Evolutionary conservation across 169 alveolate genomes (phyloP).

Genomic region (Fabrea salina): DNA sequence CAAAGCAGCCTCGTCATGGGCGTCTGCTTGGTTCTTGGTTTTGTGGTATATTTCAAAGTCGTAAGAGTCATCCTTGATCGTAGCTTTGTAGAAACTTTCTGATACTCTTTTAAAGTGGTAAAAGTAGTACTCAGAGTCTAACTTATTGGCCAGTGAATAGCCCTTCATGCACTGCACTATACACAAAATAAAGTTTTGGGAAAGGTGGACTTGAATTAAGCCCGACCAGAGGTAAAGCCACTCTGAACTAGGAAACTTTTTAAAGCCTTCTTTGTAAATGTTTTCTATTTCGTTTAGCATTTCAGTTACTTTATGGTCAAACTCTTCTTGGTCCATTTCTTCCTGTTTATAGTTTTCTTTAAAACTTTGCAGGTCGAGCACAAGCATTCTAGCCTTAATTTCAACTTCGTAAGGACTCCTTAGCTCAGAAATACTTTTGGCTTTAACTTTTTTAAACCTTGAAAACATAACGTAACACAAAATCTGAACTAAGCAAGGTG

Average conservation of each 20-base stretch:
- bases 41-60: conserved; percentile 18
- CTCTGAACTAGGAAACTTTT: conserved; percentile 21
- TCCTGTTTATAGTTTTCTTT: not conserved
- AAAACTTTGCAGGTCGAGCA: not conserved
- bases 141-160: not conserved
- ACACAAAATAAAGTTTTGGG: not conserved
- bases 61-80: conserved; percentile 26
- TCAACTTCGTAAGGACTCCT: conserved; percentile 12
- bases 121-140: not conserved
- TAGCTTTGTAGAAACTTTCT: not conserved
- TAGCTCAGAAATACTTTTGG: not conserved
- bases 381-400: conserved; percentile 23
- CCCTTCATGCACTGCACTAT: conserved; percentile 20
- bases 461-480: not conserved
- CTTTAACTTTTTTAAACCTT: not conserved
- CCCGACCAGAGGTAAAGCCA: not conserved
- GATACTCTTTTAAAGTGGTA: not conserved
- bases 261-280: conserved; percentile 2
- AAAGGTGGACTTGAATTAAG: not conserved
- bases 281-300: conserved; percentile 15
- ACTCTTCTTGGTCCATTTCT: conserved; percentile 1
- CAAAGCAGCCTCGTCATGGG: not conserved
- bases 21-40: not conserved
- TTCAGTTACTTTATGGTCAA: not conserved
- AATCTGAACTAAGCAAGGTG: conserved; percentile 18